Evolutionary conservation across 805 yeast species (phyloP).

Genomic region (Metschnikowia baotianmanensis): DNA sequence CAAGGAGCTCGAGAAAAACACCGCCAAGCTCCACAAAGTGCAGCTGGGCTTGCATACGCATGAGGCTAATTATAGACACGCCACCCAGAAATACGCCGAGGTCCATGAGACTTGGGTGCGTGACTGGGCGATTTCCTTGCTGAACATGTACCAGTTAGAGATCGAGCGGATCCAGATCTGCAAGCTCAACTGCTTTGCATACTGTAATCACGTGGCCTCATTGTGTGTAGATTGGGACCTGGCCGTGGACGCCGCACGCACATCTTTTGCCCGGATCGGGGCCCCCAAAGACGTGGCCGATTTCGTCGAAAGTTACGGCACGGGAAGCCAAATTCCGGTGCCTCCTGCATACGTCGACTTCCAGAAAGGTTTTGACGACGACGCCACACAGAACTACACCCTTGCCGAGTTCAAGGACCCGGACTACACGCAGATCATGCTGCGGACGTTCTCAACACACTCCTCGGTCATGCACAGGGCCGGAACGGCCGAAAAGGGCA

Average conservation of each 20-base stretch:
- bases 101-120: constrained; percentile 61
- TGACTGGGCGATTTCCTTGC: constrained; percentile 69
- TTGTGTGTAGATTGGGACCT: constrained; percentile 78
- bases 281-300: constrained; percentile 54
- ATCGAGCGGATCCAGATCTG: constrained; percentile 67
- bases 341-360: constrained; percentile 67
- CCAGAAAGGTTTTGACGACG: constrained; percentile 36
- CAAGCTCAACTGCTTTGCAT: constrained; percentile 74
- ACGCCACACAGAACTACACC: constrained; percentile 16
- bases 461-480: constrained; percentile 1
- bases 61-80: constrained; percentile 56
- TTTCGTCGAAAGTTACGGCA: constrained; percentile 54
- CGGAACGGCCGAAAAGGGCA: constrained; percentile 1
- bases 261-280: constrained; percentile 65
- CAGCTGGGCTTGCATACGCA: constrained; percentile 39
- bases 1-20: constrained; percentile 61
- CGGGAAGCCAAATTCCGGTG: constrained; percentile 60
- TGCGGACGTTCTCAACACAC: constrained; percentile 20
- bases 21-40: constrained; percentile 52
- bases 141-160: constrained; percentile 64
- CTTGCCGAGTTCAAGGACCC: constrained; percentile 35
- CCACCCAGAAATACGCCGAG: constrained; percentile 52
- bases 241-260: constrained; percentile 68
- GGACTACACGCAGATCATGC: constrained; percentile 24
- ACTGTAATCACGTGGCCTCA: constrained; percentile 69